These are phyloP conservation scores for Lentinus tigrinus DNA, from an alignment of 768 basidiomycete species.

Conservation along the genomic window DNA sequence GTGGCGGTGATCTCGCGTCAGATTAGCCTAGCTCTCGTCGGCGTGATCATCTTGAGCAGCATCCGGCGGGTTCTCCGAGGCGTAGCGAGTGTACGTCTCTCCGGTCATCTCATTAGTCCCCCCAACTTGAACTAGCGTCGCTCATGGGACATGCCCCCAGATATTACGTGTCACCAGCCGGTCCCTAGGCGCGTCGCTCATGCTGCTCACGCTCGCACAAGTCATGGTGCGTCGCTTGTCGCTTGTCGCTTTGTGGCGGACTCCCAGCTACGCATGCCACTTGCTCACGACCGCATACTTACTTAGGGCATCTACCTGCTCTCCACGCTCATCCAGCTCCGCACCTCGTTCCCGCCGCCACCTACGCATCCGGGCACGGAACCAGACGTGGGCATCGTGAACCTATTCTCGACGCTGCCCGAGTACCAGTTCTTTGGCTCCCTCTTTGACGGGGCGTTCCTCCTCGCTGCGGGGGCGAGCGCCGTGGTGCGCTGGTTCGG, in stretches of 20 bases:
- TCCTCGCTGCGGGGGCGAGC: slow-evolving; percentile 53
- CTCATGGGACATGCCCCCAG: slow-evolving; percentile 30
- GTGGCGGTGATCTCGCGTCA: slow-evolving; percentile 48
- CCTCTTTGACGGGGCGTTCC: slow-evolving; percentile 73
- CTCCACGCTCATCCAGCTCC: slow-evolving; percentile 79
- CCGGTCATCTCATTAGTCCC: not conserved
- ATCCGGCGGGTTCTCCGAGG: slow-evolving; percentile 68
- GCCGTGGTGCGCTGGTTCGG: slow-evolving; percentile 54
- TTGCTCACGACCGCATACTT: not conserved
- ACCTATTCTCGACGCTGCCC: slow-evolving; percentile 72
- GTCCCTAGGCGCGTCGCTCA: slow-evolving; percentile 70
- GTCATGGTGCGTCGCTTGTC: slow-evolving; percentile 64
- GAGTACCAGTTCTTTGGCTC: slow-evolving; percentile 71
- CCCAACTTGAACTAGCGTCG: not conserved
- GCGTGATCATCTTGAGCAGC: slow-evolving; percentile 72
- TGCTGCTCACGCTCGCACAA: slow-evolving; percentile 76
- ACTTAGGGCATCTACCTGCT: slow-evolving; percentile 78
- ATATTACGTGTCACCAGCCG: slow-evolving; percentile 63
- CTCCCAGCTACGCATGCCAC: not conserved
- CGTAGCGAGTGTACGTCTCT: slow-evolving; percentile 52
- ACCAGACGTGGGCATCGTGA: slow-evolving; percentile 29
- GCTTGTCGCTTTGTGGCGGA: not conserved
- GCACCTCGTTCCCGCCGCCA: slow-evolving; percentile 75
- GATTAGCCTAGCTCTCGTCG: slow-evolving; percentile 68
- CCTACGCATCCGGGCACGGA: slow-evolving; percentile 25